Percentiles rank a stretch among this genome's conserved stretches.
Conservation (phyloP, 305 asterid genomes). For the Ajuga reptans region DNA sequence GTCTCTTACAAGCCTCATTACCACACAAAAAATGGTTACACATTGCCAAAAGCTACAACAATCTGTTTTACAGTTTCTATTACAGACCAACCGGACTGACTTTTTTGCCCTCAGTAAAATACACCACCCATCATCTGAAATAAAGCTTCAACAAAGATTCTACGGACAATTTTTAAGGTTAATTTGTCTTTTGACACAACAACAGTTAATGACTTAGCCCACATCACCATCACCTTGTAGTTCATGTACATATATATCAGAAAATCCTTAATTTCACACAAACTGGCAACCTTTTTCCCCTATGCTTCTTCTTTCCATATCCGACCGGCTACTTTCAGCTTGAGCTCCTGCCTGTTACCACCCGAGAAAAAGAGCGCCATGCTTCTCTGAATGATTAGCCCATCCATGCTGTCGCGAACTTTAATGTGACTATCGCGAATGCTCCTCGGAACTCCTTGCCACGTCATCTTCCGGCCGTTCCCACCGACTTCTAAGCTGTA, state of each 20-base stretch:
- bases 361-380: conserved; percentile 70
- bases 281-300: background rate
- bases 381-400: conserved; percentile 60
- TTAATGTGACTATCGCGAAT: conserved; percentile 59
- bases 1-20: background rate
- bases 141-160: background rate
- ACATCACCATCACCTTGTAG: conserved; percentile 18
- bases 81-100: background rate
- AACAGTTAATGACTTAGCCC: conserved; percentile 18
- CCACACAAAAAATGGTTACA: background rate
- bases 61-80: background rate
- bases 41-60: background rate
- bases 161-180: conserved; percentile 18
- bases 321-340: conserved; percentile 62
- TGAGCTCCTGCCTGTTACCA: conserved; percentile 55
- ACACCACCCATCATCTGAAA: background rate
- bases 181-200: conserved; percentile 10
- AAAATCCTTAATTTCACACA: background rate
- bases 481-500: conserved; percentile 64
- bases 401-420: conserved; percentile 65
- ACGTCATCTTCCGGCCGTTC: conserved; percentile 51
- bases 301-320: conserved; percentile 58
- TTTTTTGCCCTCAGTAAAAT: background rate
- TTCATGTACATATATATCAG: conserved; percentile 23
- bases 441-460: conserved; percentile 78